Evolutionary conservation across 2,329 filamentous ascomycete species (phyloP).

Genomic region (Cladophialophora yegresii): DNA sequence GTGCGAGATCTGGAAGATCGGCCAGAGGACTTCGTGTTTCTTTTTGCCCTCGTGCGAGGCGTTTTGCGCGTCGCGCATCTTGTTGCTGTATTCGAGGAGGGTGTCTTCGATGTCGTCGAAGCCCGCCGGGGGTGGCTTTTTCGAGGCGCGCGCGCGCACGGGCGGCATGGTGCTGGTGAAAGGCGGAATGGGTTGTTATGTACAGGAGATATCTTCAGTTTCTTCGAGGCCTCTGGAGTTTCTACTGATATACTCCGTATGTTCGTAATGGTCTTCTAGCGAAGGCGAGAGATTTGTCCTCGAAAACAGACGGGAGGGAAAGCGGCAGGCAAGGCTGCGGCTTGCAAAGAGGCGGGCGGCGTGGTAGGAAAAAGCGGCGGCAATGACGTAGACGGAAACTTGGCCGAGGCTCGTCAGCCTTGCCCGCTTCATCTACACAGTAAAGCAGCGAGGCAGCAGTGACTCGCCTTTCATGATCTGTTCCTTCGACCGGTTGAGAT

Average conservation of each 20-base stretch:
- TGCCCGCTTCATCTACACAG: not conserved
- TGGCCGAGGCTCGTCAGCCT: constrained; percentile 11
- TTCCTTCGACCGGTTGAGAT: not conserved
- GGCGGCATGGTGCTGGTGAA: constrained; percentile 56
- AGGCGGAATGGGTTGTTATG: not conserved
- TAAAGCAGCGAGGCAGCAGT: too few species aligned
- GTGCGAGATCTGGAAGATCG: constrained; percentile 95
- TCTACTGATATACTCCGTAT: not conserved
- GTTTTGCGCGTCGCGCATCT: constrained; percentile 82
- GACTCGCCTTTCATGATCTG: not conserved
- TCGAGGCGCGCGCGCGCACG: constrained; percentile 58
- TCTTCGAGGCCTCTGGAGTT: not conserved
- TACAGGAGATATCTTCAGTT: not conserved
- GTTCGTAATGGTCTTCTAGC: not conserved
- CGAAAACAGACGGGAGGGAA: not conserved
- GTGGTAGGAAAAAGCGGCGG: not conserved
- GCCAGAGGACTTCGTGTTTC: constrained; percentile 93
- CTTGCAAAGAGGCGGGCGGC: not conserved
- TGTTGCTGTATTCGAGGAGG: constrained; percentile 66
- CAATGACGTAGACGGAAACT: constrained; percentile 6
- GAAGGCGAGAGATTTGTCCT: constrained; percentile 1
- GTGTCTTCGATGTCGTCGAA: constrained; percentile 71
- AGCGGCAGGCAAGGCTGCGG: constrained; percentile 14
- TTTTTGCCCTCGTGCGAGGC: constrained; percentile 74
- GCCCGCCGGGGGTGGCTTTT: constrained; percentile 66